Conservation (phyloP, 371 early-diverging fungal species). For the Nosema bombycis region DNA sequence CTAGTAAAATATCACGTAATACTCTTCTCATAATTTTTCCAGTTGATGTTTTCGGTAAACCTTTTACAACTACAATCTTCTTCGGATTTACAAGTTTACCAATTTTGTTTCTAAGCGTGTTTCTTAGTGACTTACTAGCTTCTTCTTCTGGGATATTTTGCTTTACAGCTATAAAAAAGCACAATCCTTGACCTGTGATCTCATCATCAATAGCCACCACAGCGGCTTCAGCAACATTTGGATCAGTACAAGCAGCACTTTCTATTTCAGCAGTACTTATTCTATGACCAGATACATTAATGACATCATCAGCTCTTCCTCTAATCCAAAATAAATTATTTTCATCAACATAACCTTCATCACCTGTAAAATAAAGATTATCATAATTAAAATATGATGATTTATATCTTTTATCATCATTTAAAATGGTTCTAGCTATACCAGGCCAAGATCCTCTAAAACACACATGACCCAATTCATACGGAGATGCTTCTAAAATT, state of each 20-base stretch:
- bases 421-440: constrained; percentile 80
- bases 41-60: constrained; percentile 83
- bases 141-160: constrained; percentile 31
- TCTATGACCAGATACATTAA: constrained; percentile 92
- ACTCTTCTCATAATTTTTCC: constrained; percentile 83
- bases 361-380: constrained; percentile 76
- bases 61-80: constrained; percentile 72
- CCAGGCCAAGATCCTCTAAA: constrained; percentile 82
- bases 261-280: constrained; percentile 88
- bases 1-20: constrained; percentile 77
- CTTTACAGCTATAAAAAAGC: constrained; percentile 67
- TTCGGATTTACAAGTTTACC: constrained; percentile 75
- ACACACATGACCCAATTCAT: constrained; percentile 79
- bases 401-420: constrained; percentile 77
- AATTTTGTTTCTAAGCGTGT: constrained; percentile 76
- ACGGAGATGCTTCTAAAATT: constrained; percentile 7
- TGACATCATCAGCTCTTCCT: constrained; percentile 85
- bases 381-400: constrained; percentile 81
- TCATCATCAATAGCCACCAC: constrained; percentile 83
- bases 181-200: constrained; percentile 73
- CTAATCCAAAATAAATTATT: constrained; percentile 81
- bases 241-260: constrained; percentile 73
- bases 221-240: constrained; percentile 78
- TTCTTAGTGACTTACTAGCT: constrained; percentile 69
- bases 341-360: constrained; percentile 68